Base-by-base conservation (phyloP, 345 rosid species). In the Bretschneidera sinensis region DNA sequence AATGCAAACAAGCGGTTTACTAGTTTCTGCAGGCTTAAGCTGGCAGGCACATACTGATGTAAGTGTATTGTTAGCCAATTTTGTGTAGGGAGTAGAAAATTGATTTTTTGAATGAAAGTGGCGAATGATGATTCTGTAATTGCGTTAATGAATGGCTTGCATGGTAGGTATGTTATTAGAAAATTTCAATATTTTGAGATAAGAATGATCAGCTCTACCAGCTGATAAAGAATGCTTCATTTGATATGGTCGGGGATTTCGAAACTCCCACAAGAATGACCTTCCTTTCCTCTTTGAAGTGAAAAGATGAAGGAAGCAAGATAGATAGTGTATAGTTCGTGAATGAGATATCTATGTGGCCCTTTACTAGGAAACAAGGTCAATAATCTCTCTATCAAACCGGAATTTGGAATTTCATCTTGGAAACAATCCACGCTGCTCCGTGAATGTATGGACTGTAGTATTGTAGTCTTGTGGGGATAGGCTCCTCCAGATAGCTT, bases 1-100 rank as follows among this genome's bases (percentile, higher is more conserved):
- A 31, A 17, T 51, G 64, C 68, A 24, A 54, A n/a, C n/a, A n/a
- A n/a, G n/a, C n/a, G n/a, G n/a, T n/a, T n/a, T 21, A 6, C 47
- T 64, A 55, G 56, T 25, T 48, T 15, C 31, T 50, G 31, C 3
- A 25, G 34, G 35, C n/a, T 28, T 33, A 39, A 45, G 57, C 13
- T 51, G 43, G 16, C 45, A 11, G 34, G 25, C 24, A 25, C 17
- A 17, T 48, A 35, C 49, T 72, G 31, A 47, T 57, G 13, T 23
- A 43, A 14, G 19, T 23, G 22, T 48, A 15, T 62, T 22, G 54
- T 59, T 5, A n/a, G n/a, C n/a, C n/a, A n/a, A 51, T 9, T 53
- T 49, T 48, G 33, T 62, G 45, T 39, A 49, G 34, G 45, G 25
- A 54, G 43, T 14, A 48, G 54, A 43, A 34, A 62, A 51, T 17